Percentiles rank a stretch among this genome's conserved stretches.
phyloP scores from a whole-genome alignment of 2,329 filamentous ascomycete genomes.

The Didymella pomorum region DNA sequence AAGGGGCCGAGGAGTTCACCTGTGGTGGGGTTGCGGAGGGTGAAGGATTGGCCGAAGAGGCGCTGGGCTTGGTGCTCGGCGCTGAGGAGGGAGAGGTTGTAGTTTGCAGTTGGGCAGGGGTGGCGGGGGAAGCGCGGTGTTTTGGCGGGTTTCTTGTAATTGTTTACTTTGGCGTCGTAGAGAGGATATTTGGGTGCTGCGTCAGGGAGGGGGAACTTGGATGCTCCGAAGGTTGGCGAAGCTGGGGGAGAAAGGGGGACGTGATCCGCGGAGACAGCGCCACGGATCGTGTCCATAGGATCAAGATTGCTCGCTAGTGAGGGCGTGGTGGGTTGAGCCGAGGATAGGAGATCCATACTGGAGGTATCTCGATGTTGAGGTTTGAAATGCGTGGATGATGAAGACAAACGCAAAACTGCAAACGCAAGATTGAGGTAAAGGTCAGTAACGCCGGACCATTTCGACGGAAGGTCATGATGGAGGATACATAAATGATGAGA shows the following conservation, averaged over 20 bases:
- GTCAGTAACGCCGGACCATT: not conserved
- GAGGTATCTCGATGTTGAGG: not conserved
- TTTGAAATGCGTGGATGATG: not conserved
- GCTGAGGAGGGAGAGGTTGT: slow-evolving; percentile 12
- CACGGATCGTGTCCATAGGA: not conserved
- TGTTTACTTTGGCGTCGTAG: not conserved
- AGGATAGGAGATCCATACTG: slow-evolving; percentile 6
- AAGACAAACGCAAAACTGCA: not conserved
- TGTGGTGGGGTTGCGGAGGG: slow-evolving; percentile 1
- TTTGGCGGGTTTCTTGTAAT: slow-evolving; percentile 1
- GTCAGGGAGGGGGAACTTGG: not conserved
- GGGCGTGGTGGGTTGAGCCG: not conserved
- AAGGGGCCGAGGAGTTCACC: slow-evolving; percentile 15
- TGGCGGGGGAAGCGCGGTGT: slow-evolving; percentile 11
- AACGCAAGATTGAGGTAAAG: not conserved
- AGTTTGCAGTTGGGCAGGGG: slow-evolving; percentile 9
- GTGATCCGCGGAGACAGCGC: not conserved
- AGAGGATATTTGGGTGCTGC: not conserved
- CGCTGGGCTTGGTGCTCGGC: slow-evolving; percentile 12
- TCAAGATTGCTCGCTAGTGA: not conserved
- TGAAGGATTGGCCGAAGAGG: slow-evolving; percentile 16
- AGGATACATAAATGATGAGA: not conserved
- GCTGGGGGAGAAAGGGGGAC: slow-evolving; percentile 7
- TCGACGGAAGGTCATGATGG: not conserved
- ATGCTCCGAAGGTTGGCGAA: not conserved